Evolutionary conservation across 352 stramenopile species (phyloP).

Genomic region (Pythium aquatile): DNA sequence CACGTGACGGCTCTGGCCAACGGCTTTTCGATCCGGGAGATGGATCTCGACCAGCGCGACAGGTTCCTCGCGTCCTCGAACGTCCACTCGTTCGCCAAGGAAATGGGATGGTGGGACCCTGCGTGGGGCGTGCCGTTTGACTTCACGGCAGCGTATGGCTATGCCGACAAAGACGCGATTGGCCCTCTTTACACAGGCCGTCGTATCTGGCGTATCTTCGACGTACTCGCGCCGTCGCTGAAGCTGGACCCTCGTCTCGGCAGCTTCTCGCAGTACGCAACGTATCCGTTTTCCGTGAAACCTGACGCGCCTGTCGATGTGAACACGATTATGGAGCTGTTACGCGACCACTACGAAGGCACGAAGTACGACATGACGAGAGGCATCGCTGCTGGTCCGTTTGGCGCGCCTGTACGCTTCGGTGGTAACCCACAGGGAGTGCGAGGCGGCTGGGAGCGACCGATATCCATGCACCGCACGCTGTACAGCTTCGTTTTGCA

Average conservation of each 20-base stretch:
- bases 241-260: conserved; percentile 61
- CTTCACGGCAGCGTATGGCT: conserved; percentile 68
- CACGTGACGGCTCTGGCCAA: conserved; percentile 92
- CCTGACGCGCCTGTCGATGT: conserved; percentile 60
- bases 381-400: conserved; percentile 82
- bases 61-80: conserved; percentile 89
- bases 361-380: conserved; percentile 88
- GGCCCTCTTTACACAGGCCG: conserved; percentile 70
- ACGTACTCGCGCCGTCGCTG: conserved; percentile 75
- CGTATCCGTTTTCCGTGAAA: conserved; percentile 86
- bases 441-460: conserved; percentile 76
- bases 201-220: conserved; percentile 89
- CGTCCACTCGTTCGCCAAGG: conserved; percentile 74
- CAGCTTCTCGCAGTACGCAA: conserved; percentile 62
- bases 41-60: conserved; percentile 75
- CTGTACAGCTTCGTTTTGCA: conserved; percentile 82
- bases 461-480: conserved; percentile 91
- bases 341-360: conserved; percentile 91
- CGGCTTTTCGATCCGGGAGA: conserved; percentile 90
- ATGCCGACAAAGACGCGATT: conserved; percentile 54
- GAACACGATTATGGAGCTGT: conserved; percentile 76
- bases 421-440: conserved; percentile 45
- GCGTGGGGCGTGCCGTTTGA: conserved; percentile 47
- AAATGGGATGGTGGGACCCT: conserved; percentile 85
- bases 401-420: conserved; percentile 43